Conservation (phyloP, 768 basidiomycete genomes). For the Lentinula sp. region DNA sequence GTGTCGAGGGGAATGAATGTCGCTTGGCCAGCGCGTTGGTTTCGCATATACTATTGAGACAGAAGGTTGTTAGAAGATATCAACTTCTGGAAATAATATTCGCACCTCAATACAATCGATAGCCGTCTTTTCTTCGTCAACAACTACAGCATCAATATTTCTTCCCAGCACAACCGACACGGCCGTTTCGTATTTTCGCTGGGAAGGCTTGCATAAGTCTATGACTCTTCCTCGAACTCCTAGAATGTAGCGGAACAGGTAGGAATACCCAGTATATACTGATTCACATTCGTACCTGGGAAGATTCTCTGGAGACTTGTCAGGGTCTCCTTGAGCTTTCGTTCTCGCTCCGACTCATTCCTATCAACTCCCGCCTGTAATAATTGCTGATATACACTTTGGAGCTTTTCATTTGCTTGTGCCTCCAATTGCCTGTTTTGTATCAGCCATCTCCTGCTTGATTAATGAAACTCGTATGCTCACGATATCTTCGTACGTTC, state of each 20-base stretch:
- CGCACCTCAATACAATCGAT: conserved; percentile 93
- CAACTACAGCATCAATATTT: conserved; percentile 93
- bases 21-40: conserved; percentile 90
- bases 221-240: conserved; percentile 91
- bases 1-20: conserved; percentile 99
- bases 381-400: conserved; percentile 75
- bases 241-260: conserved; percentile 16
- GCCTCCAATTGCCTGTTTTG: conserved; percentile 73
- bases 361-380: conserved; percentile 87
- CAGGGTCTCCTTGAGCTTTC: conserved; percentile 79
- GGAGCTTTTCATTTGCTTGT: conserved; percentile 89
- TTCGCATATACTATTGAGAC: conserved; percentile 75
- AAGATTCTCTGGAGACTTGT: conserved; percentile 82
- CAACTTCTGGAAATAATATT: conserved; percentile 8
- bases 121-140: conserved; percentile 94
- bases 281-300: conserved; percentile 48
- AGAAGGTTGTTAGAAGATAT: background rate
- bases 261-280: background rate
- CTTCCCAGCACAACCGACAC: conserved; percentile 90
- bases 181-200: conserved; percentile 86
- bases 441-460: background rate
- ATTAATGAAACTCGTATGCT: conserved; percentile 16
- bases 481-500: conserved; percentile 79
- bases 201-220: conserved; percentile 92
- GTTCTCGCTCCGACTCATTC: conserved; percentile 81